Evolutionary conservation across 225 moss, liverwort and hornwort genomes (phyloP).

Genomic region (Pseudisothecium myosuroides): DNA sequence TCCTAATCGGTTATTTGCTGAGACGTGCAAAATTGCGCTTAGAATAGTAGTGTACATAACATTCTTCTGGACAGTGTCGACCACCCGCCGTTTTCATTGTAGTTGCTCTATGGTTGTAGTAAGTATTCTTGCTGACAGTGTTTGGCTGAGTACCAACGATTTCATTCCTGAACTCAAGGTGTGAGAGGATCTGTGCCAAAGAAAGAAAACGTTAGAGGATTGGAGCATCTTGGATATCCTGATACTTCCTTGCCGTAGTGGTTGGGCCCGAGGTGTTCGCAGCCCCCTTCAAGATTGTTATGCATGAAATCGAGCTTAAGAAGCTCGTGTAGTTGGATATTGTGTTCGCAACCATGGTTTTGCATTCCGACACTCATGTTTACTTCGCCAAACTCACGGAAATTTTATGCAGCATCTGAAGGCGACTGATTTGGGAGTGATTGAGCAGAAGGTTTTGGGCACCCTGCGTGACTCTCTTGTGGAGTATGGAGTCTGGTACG

Average conservation of each 20-base stretch:
- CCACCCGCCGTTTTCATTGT: background rate
- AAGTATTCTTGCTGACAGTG: background rate
- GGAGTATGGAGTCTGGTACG: slow-evolving; percentile 11
- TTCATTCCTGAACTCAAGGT: background rate
- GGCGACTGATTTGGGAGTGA: slow-evolving; percentile 7
- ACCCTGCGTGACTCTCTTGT: slow-evolving; percentile 40
- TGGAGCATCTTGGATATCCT: background rate
- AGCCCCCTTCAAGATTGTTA: background rate
- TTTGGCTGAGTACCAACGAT: background rate
- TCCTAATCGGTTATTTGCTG: background rate
- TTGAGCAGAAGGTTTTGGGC: slow-evolving; percentile 42
- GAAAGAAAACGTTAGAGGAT: background rate
- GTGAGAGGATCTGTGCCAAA: background rate
- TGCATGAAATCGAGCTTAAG: background rate
- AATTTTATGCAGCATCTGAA: slow-evolving; percentile 30
- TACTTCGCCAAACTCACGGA: background rate
- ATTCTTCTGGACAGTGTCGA: background rate
- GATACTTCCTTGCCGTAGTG: background rate
- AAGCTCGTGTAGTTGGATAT: background rate
- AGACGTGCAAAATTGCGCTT: background rate
- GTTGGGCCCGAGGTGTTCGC: background rate
- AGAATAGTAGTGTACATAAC: background rate
- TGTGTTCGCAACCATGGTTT: background rate
- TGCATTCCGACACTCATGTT: background rate
- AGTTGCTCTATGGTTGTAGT: background rate